A percentile compares a stretch with the other conserved stretches of the same genome.
Evolutionary conservation across 2,329 filamentous ascomycete species (phyloP).

Genomic region (Blastomyces parvus): DNA sequence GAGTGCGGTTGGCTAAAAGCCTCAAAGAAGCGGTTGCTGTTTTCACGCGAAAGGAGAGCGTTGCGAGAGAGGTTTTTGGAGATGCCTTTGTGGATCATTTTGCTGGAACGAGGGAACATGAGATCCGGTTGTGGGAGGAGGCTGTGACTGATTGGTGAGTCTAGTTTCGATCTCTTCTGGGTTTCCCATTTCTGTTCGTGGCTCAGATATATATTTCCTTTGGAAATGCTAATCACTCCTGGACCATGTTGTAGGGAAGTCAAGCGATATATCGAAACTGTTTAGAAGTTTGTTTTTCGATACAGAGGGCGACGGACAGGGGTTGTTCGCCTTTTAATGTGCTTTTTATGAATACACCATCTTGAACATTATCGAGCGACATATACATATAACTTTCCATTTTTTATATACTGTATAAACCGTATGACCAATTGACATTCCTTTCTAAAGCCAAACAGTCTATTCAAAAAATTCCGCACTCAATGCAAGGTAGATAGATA

Average conservation of each 20-base stretch:
- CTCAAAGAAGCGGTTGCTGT: conserved; percentile 72
- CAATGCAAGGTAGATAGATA: no score
- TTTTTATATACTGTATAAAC: no score
- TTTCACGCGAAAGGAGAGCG: conserved; percentile 67
- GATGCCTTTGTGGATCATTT: conserved; percentile 95
- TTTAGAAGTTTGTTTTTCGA: conserved; percentile 31
- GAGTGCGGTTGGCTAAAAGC: conserved; percentile 69
- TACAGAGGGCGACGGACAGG: neutral
- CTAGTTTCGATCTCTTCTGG: conserved; percentile 20
- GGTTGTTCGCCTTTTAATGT: neutral
- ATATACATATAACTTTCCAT: neutral
- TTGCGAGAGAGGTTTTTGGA: conserved; percentile 89
- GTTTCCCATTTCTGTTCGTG: neutral
- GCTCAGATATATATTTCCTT: conserved; percentile 9
- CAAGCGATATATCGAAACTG: conserved; percentile 69
- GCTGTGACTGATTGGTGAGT: conserved; percentile 91
- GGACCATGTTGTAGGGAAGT: conserved; percentile 51
- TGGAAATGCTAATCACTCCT: conserved; percentile 6
- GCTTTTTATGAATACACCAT: neutral
- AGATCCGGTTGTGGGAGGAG: conserved; percentile 84
- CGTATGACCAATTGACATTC: no score
- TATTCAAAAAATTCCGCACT: no score
- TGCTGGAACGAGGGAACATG: conserved; percentile 83
- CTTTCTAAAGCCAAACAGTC: no score
- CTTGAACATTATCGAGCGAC: neutral